Percentiles rank a stretch among this genome's conserved stretches.
These are phyloP conservation scores for Ustilago curta DNA, from an alignment of 1,284 basidiomycete species.

Conservation along the genomic window DNA sequence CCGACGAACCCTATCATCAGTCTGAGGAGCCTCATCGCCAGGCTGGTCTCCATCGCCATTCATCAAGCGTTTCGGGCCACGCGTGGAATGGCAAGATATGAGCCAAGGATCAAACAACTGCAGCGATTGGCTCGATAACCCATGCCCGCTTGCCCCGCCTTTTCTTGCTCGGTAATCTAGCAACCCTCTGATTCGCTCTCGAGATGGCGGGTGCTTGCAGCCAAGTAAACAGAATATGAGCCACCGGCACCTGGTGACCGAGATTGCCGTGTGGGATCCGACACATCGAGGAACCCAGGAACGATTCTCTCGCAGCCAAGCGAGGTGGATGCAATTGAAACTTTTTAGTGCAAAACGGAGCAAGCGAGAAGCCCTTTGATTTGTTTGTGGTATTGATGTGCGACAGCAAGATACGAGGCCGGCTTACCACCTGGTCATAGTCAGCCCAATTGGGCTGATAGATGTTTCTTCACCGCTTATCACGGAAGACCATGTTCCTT, in stretches of 20 bases:
- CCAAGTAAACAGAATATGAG: not conserved
- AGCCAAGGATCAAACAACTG: not conserved
- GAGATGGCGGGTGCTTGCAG: conserved; percentile 1
- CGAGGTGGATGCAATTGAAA: not conserved
- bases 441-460: not conserved
- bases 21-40: no score
- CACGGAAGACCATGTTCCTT: conserved; percentile 2
- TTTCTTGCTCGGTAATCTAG: no score
- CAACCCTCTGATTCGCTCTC: conserved; percentile 4
- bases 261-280: not conserved
- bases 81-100: no score
- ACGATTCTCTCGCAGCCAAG: not conserved
- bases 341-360: not conserved
- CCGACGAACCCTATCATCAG: no score
- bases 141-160: not conserved
- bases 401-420: not conserved
- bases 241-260: not conserved
- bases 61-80: no score
- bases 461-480: not conserved
- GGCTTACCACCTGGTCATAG: not conserved
- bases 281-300: not conserved
- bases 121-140: conserved; percentile 6
- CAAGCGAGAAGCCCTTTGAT: not conserved
- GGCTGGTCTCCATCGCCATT: no score
- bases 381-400: not conserved